Conservation (phyloP, 257 asterid genomes). For the Linderniella brevidens region DNA sequence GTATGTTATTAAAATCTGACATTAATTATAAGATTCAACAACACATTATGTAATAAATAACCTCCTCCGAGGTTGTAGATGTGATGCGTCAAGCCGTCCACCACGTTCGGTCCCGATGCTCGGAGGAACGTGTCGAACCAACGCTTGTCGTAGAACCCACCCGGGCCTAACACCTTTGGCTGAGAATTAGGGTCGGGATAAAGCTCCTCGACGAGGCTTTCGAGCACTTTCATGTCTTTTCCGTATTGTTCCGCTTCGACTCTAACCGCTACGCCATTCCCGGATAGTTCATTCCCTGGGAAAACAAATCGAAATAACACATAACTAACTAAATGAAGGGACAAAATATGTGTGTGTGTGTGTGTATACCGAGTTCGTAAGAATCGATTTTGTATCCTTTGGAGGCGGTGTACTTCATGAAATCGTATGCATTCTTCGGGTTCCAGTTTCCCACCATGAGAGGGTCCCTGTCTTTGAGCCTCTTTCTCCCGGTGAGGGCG, state of each 20-base stretch:
- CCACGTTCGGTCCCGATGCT: constrained; percentile 34
- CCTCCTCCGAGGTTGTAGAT: constrained; percentile 82
- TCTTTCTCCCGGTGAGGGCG: constrained; percentile 46
- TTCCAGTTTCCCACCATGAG: constrained; percentile 60
- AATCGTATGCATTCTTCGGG: constrained; percentile 33
- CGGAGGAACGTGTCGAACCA: constrained; percentile 46
- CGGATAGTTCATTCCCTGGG: constrained; percentile 66
- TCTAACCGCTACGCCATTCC: constrained; percentile 43
- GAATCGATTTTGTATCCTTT: constrained; percentile 74
- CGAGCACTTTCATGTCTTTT: constrained; percentile 32
- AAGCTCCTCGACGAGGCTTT: constrained; percentile 24
- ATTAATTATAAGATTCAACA: too few species aligned
- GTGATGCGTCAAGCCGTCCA: constrained; percentile 73
- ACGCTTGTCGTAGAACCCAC: constrained; percentile 46
- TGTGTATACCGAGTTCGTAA: constrained; percentile 47
- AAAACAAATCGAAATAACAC: constrained; percentile 4
- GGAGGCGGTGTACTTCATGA: constrained; percentile 41
- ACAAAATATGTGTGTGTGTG: background rate
- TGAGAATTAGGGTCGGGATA: constrained; percentile 22
- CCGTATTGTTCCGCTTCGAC: constrained; percentile 54
- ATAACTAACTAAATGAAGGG: background rate
- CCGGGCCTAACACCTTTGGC: constrained; percentile 68
- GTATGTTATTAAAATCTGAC: too few species aligned
- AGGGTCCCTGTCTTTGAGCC: constrained; percentile 3
- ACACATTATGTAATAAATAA: constrained; percentile 4